Evolutionary conservation across 768 basidiomycete genomes (phyloP), one percentile per base, ranked within the genome.

Genomic region (Omphalotus guepiniiformis): DNA sequence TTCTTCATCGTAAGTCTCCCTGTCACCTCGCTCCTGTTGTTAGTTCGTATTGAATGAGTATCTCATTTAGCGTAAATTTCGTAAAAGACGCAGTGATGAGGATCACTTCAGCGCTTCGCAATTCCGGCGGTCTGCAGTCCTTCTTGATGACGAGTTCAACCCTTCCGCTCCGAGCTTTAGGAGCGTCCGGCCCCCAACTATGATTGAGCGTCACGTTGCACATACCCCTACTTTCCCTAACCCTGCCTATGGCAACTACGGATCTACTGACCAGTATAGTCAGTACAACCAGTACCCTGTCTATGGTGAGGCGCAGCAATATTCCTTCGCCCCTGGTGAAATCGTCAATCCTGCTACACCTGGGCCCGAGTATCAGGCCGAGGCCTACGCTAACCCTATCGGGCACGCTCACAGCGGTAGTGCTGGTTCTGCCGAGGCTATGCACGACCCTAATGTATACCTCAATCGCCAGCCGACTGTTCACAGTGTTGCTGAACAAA

Each of bases 151-250:
- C 15, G 46, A 47, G 22, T 47, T 47, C 15, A 39, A 47, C 25
- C 23, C 39, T 13, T 38, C 46, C 30, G 46, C 38, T 29, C 30
- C 30, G 30, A 32, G 30, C n/a, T n/a, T n/a, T n/a, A 35, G 34
- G 34, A 18, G 34, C 15, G 34, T 18, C 15, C 38, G 47, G 22
- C 40, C 47, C 30, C 48, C 48, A n/a, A 42, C 40, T n/a, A 44
- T 50, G 48, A 50, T 50, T 37, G 48, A 29, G 12, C 34, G 41
- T 19, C 48, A 50, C 32, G 40, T 48, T 37, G 47, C 47, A 8
- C 39, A 48, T 22, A 23, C 47, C 25, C 47, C 47, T n/a, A 39
- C 47, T 41, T 16, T 30, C 25, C 47, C 47, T n/a, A 27, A 37
- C 21, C 38, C 35, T 27, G 40, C 26, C 4, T 48, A 48, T 27